Evolutionary conservation across 768 basidiomycete genomes (phyloP).

Genomic region (Gloeopeniophorella convolvens): DNA sequence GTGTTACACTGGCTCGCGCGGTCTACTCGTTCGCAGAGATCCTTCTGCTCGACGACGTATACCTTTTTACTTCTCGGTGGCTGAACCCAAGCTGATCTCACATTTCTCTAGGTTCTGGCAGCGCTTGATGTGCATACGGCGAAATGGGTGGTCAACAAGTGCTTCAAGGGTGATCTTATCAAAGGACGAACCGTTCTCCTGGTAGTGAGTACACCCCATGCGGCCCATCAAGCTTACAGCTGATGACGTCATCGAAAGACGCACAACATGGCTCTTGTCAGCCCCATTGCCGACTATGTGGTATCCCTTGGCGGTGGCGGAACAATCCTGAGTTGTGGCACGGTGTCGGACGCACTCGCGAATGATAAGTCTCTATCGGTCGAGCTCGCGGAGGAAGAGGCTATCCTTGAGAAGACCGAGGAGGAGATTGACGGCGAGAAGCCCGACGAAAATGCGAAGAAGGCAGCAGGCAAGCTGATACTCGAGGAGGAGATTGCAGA

Average conservation of each 20-base stretch:
- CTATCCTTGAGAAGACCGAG: slow-evolving; percentile 25
- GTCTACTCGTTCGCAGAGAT: slow-evolving; percentile 55
- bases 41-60: slow-evolving; percentile 68
- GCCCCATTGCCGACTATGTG: slow-evolving; percentile 48
- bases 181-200: slow-evolving; percentile 45
- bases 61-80: neutral
- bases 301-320: slow-evolving; percentile 52
- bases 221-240: neutral
- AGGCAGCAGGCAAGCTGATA: slow-evolving; percentile 50
- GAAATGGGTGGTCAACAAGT: slow-evolving; percentile 44
- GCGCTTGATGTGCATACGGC: slow-evolving; percentile 50
- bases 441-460: slow-evolving; percentile 19
- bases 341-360: slow-evolving; percentile 41
- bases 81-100: no score
- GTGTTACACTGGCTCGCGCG: slow-evolving; percentile 52
- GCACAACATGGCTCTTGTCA: slow-evolving; percentile 47
- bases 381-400: slow-evolving; percentile 25
- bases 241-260: no score
- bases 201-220: slow-evolving; percentile 33
- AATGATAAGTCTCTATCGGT: slow-evolving; percentile 32
- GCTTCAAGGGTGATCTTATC: slow-evolving; percentile 42
- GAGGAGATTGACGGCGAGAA: slow-evolving; percentile 24
- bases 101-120: slow-evolving; percentile 41
- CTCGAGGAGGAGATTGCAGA: slow-evolving; percentile 56
- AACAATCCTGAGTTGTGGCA: slow-evolving; percentile 40